phyloP scores from a whole-genome alignment of 2,329 filamentous ascomycete species.

The Penicillium sp. region DNA sequence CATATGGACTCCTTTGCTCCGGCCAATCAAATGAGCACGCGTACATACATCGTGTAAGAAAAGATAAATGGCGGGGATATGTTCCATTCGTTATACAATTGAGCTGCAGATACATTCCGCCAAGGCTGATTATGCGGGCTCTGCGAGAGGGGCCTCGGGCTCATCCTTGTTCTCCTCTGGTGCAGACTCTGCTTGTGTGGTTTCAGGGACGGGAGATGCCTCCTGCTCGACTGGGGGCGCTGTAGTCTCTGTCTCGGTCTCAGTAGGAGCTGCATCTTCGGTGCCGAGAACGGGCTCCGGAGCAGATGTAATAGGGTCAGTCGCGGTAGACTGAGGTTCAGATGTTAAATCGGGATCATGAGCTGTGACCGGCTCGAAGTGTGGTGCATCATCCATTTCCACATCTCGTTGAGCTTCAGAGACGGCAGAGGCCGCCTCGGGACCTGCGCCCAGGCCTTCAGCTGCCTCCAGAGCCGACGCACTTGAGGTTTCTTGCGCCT shows the following conservation, averaged over 20 bases:
- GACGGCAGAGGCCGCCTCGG: not conserved
- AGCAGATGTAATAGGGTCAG: not conserved
- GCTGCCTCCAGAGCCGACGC: not conserved
- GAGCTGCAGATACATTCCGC: not conserved
- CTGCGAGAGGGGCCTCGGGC: constrained; percentile 1
- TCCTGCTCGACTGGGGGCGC: not conserved
- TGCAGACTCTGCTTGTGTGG: not conserved
- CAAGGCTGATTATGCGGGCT: not conserved
- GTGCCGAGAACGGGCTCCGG: not conserved
- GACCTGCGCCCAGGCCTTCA: too few species aligned
- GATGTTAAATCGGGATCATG: not conserved
- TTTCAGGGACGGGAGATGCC: not conserved
- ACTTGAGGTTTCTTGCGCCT: not conserved
- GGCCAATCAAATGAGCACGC: not conserved
- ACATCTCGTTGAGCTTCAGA: constrained; percentile 9
- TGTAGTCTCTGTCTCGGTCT: not conserved
- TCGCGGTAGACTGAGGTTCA: not conserved
- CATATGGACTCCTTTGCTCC: constrained; percentile 1
- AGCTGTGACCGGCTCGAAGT: not conserved
- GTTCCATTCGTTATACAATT: constrained; percentile 1
- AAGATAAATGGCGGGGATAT: not conserved
- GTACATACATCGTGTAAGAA: constrained; percentile 2
- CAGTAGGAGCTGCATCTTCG: not conserved
- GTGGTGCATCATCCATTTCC: constrained; percentile 5
- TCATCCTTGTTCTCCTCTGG: constrained; percentile 4